A percentile compares a stretch with the other conserved stretches of the same genome.
Conservation (phyloP, 768 basidiomycete species). For the Strobilomyces echinocephalus region DNA sequence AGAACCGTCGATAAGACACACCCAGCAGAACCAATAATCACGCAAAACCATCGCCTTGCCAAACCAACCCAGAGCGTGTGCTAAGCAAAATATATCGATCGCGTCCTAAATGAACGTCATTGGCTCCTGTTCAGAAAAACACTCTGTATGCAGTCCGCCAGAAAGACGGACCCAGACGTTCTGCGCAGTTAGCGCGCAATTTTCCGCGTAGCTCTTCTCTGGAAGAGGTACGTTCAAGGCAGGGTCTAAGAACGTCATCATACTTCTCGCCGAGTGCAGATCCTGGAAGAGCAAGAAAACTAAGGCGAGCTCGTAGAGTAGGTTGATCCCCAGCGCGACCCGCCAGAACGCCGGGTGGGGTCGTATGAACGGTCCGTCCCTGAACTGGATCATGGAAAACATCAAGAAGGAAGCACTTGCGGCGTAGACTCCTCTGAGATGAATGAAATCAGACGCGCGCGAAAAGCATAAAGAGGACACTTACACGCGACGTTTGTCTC, state of each 20-base stretch:
- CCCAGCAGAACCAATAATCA: slow-evolving; percentile 95
- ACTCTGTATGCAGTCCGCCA: neutral
- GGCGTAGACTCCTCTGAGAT: slow-evolving; percentile 68
- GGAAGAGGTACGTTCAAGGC: slow-evolving; percentile 66
- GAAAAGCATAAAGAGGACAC: slow-evolving; percentile 21
- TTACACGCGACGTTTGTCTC: slow-evolving; percentile 77
- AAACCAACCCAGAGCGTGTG: slow-evolving; percentile 85
- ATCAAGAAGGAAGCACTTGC: slow-evolving; percentile 67
- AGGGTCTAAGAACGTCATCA: slow-evolving; percentile 79
- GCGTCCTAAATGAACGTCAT: slow-evolving; percentile 48
- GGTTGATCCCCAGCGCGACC: slow-evolving; percentile 70
- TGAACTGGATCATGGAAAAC: slow-evolving; percentile 85
- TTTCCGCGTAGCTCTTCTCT: slow-evolving; percentile 84
- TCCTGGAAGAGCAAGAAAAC: slow-evolving; percentile 88
- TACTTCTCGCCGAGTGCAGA: slow-evolving; percentile 63
- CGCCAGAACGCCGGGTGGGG: slow-evolving; percentile 89
- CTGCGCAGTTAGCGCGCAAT: slow-evolving; percentile 58
- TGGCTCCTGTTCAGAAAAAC: neutral
- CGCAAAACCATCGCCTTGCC: slow-evolving; percentile 87
- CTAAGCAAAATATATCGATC: slow-evolving; percentile 81
- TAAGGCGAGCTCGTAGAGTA: slow-evolving; percentile 76
- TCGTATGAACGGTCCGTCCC: slow-evolving; percentile 84
- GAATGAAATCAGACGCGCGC: slow-evolving; percentile 6
- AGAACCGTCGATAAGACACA: slow-evolving; percentile 29
- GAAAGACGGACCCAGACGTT: slow-evolving; percentile 60